Conservation (phyloP, 2,329 filamentous ascomycete species). For the Xylaria sp. region DNA sequence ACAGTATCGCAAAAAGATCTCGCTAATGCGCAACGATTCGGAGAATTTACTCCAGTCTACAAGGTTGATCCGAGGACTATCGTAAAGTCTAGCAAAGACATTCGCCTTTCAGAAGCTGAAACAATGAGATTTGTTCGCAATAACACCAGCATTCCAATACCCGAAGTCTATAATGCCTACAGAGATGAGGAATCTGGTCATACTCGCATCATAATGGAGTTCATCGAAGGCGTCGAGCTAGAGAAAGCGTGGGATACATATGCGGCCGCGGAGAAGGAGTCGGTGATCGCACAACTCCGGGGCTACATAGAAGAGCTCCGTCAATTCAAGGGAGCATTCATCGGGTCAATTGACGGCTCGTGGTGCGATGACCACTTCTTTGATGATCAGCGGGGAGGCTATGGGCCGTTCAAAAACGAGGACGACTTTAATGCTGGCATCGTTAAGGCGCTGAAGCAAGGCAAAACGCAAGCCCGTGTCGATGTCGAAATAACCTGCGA, state of each 20-base stretch:
- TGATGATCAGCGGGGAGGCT: conserved; percentile 1
- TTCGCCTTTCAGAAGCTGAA: conserved; percentile 32
- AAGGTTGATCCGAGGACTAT: conserved; percentile 29
- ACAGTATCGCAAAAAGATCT: conserved; percentile 28
- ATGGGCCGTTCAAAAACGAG: conserved; percentile 29
- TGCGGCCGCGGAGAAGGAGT: conserved; percentile 27
- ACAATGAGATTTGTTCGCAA: conserved; percentile 32
- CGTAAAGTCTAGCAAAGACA: conserved; percentile 27
- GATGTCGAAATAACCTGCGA: conserved; percentile 26
- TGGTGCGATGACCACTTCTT: conserved; percentile 31
- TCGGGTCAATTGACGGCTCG: conserved; percentile 29
- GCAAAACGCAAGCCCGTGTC: conserved; percentile 2
- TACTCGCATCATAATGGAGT: conserved; percentile 36
- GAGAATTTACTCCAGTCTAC: conserved; percentile 23
- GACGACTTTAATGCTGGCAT: conserved; percentile 28
- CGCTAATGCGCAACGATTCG: conserved; percentile 16
- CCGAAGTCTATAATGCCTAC: conserved; percentile 33
- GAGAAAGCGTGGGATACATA: conserved; percentile 33
- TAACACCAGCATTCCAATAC: conserved; percentile 33
- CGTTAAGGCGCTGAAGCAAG: conserved; percentile 27
- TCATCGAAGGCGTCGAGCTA: conserved; percentile 29
- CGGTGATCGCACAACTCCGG: conserved; percentile 23
- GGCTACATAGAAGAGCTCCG: conserved; percentile 31
- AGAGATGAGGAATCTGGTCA: conserved; percentile 32
- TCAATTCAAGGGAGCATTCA: conserved; percentile 24